Percentiles rank a stretch among this genome's conserved stretches.
These are phyloP conservation scores for Urochloa ruziziensis DNA, from an alignment of 176 grass and related monocot species.

Conservation along the genomic window DNA sequence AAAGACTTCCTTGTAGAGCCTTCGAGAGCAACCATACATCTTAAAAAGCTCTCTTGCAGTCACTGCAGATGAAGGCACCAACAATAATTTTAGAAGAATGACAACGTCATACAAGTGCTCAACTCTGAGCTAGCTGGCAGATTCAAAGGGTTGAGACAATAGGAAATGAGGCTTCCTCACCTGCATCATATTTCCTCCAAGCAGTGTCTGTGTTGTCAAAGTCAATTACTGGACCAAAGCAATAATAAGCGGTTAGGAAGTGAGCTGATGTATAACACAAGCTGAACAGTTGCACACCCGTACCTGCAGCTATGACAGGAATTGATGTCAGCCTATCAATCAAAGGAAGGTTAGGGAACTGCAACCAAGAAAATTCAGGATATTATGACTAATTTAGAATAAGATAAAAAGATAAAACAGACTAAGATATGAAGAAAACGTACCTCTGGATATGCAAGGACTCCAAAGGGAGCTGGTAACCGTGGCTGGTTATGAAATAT, in stretches of 20 bases:
- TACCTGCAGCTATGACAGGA: slow-evolving; percentile 59
- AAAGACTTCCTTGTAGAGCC: no score
- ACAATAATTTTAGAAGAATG: no score
- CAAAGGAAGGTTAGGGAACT: slow-evolving; percentile 77
- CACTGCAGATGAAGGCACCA: slow-evolving; percentile 44
- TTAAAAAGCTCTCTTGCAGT: slow-evolving; percentile 83
- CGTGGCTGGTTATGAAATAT: slow-evolving; percentile 64
- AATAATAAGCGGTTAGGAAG: neutral
- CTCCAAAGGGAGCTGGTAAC: slow-evolving; percentile 71
- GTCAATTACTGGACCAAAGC: slow-evolving; percentile 65
- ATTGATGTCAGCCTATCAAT: slow-evolving; percentile 76
- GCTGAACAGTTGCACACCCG: no score
- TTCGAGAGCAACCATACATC: slow-evolving; percentile 73
- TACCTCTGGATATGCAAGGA: slow-evolving; percentile 75
- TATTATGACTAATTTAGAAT: slow-evolving; percentile 29
- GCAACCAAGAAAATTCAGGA: slow-evolving; percentile 24
- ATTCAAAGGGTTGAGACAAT: neutral
- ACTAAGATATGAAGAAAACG: neutral
- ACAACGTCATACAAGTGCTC: neutral
- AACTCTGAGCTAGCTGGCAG: neutral
- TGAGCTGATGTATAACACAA: neutral
- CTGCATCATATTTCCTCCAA: slow-evolving; percentile 68
- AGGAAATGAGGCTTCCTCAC: slow-evolving; percentile 48
- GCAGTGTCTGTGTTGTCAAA: neutral
- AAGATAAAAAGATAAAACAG: neutral